phyloP scores from a whole-genome alignment of 2,329 filamentous ascomycete species.

The Xylariaceae sp. region DNA sequence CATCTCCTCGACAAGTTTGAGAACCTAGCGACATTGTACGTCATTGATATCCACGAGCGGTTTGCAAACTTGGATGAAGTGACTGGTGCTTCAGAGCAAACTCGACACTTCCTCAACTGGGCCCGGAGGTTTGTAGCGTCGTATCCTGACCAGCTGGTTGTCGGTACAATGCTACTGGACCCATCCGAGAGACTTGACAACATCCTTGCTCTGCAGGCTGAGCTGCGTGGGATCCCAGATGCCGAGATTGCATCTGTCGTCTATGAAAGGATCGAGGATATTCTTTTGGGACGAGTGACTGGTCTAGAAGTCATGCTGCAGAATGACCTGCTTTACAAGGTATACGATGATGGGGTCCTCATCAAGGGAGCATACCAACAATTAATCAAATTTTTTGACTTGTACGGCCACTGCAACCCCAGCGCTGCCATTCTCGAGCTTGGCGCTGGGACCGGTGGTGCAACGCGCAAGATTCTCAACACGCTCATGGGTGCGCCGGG shows the following conservation, averaged over 20 bases:
- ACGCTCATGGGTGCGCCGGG: background rate
- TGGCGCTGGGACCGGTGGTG: conserved; percentile 6
- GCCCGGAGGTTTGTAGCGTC: no score
- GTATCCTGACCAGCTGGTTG: no score
- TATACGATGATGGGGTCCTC: conserved; percentile 7
- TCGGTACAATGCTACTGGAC: no score
- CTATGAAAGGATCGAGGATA: background rate
- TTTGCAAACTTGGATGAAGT: no score
- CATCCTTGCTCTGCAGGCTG: conserved; percentile 5
- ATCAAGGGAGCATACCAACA: conserved; percentile 5
- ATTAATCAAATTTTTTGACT: background rate
- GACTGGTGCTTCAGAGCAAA: no score
- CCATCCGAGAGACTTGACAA: no score
- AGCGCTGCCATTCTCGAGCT: conserved; percentile 3
- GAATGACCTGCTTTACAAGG: conserved; percentile 5
- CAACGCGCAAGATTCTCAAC: background rate
- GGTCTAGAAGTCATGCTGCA: conserved; percentile 1
- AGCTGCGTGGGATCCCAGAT: background rate
- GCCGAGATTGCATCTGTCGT: background rate
- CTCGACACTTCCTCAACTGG: no score
- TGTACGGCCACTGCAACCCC: conserved; percentile 5
- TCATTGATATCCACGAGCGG: no score
- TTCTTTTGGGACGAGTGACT: no score
- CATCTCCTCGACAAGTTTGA: no score
- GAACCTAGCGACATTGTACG: no score